Evolutionary conservation across 306 rosid species (phyloP), one percentile per base, ranked within the genome.

Genomic region (Sechiopsis laciniata): DNA sequence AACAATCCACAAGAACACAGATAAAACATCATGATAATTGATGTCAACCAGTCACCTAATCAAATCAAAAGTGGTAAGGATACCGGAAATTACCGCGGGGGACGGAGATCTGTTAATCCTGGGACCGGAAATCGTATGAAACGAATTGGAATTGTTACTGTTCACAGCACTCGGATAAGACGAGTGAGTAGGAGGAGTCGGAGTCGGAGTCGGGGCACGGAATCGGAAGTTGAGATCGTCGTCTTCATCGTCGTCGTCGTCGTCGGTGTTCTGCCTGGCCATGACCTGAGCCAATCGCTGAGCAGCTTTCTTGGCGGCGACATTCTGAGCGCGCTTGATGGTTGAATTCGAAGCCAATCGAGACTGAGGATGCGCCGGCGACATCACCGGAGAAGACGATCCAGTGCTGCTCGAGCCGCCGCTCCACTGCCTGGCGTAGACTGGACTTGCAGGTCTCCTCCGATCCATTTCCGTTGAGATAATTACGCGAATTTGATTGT

Each of bases 71-170:
- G 72, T 19, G 37, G 10, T 55, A 67, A 6, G 55, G 57, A 46
- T 42, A 22, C n/a, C 4, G 71, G 78, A 86, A 86, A 79, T 89
- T 90, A 95, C 99, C 97, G 97, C 96, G 86, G 97, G 99, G 66
- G 99, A 95, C 53, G 99, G 96, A 89, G 99, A 95, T 91, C 99
- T 85, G 77, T 84, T 89, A 40, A 88, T 78, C 80, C 97, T 86
- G 8, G 87, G 20, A 2, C 80, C 77, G 57, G 96, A 81, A 83
- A 93, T 83, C 71, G 96, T 77, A 77, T 92, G 85, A 58, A 85
- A 79, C 48, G 81, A 61, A 62, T 73, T 62, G 42, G 76, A 76
- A 55, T 78, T 14, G 22, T 79, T 77, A 78, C 55, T 78, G 71
- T 51, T 71, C 13, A 46, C 74, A 78, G 74, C 82, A 72, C 71